phyloP scores from a whole-genome alignment of 139 green algal genomes.

The Gonium pectorale region DNA sequence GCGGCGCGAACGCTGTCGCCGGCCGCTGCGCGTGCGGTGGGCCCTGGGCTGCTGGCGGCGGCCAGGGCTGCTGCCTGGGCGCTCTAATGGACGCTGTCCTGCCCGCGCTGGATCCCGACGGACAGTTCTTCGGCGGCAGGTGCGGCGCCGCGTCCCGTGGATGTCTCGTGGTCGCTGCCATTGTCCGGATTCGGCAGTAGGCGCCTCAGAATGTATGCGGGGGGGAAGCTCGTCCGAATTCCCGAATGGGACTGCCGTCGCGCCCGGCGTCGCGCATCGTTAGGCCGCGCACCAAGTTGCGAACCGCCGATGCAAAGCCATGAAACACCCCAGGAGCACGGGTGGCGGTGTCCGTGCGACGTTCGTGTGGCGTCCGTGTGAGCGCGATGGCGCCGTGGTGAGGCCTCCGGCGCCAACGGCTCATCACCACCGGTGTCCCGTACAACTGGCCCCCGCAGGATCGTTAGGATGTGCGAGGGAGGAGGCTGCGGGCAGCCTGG shows the following conservation, averaged over 20 bases:
- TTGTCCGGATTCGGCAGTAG: background rate
- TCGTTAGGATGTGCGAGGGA: too few species aligned
- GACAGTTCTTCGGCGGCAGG: background rate
- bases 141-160: background rate
- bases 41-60: background rate
- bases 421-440: too few species aligned
- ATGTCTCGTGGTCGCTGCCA: background rate
- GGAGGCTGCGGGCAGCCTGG: too few species aligned
- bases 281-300: background rate
- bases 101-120: slow-evolving; percentile 3
- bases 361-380: too few species aligned
- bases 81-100: background rate
- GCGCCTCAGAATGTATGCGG: background rate
- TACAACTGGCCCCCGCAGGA: too few species aligned
- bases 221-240: background rate
- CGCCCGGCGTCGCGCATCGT: background rate
- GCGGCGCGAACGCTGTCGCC: background rate
- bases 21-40: background rate
- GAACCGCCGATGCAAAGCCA: background rate
- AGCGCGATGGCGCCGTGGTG: too few species aligned
- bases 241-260: background rate
- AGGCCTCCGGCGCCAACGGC: too few species aligned
- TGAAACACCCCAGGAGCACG: too few species aligned
- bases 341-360: too few species aligned
- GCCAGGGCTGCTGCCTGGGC: background rate